phyloP scores from a whole-genome alignment of 495 filamentous ascomycete genomes.

The Penicillium daleae region DNA sequence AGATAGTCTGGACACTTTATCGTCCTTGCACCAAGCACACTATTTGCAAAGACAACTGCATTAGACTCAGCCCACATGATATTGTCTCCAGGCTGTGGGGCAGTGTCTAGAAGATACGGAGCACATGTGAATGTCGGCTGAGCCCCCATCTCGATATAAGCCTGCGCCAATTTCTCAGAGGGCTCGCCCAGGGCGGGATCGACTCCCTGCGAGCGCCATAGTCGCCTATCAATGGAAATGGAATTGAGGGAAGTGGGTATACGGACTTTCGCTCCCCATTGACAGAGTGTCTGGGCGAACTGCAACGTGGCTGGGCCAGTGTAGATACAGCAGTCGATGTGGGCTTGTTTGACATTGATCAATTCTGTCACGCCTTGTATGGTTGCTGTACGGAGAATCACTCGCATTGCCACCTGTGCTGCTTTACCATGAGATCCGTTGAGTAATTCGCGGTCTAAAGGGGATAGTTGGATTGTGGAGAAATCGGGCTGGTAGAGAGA shows the following conservation, averaged over 20 bases:
- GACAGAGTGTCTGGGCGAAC: conserved; percentile 28
- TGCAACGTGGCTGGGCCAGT: conserved; percentile 32
- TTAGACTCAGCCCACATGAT: conserved; percentile 40
- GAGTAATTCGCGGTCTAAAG: conserved; percentile 27
- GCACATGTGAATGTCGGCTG: conserved; percentile 38
- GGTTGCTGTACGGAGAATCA: conserved; percentile 28
- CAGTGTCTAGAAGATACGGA: conserved; percentile 33
- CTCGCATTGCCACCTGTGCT: conserved; percentile 29
- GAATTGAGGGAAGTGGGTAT: conserved; percentile 38
- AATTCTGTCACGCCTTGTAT: conserved; percentile 26
- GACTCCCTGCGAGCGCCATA: conserved; percentile 30
- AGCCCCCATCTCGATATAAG: conserved; percentile 36
- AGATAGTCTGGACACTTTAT: conserved; percentile 40
- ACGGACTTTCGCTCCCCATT: conserved; percentile 25
- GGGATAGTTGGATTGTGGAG: neutral
- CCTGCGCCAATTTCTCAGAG: conserved; percentile 28
- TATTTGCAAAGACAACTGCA: conserved; percentile 40
- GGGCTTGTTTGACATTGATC: conserved; percentile 30
- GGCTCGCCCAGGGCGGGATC: conserved; percentile 19
- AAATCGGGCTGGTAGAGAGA: neutral
- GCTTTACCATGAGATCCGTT: conserved; percentile 26
- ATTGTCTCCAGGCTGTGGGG: conserved; percentile 28
- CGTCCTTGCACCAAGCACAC: conserved; percentile 36
- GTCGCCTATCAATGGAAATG: conserved; percentile 37
- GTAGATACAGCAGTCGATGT: conserved; percentile 42